A percentile compares a stretch with the other conserved stretches of the same genome.
Evolutionary conservation across 768 basidiomycete genomes (phyloP).

Genomic region (Sutorius australiensis): DNA sequence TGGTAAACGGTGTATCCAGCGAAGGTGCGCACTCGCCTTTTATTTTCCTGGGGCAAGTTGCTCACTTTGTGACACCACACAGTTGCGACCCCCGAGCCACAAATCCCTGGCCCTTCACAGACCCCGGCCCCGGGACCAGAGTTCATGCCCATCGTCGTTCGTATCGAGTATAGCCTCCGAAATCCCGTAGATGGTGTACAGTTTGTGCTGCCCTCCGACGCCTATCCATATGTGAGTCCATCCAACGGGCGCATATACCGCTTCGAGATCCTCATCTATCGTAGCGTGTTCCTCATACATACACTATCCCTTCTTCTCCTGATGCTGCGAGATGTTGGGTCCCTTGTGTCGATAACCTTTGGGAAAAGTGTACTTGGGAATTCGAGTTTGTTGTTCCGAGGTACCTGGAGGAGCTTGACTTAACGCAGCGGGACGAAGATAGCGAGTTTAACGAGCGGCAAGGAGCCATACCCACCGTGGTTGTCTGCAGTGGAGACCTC

Average conservation of each 20-base stretch:
- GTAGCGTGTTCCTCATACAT: conserved; percentile 91
- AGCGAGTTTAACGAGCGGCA: conserved; percentile 46
- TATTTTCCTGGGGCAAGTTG: background rate
- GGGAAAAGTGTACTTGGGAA: conserved; percentile 99
- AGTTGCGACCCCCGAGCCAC: conserved; percentile 83
- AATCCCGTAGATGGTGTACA: conserved; percentile 83
- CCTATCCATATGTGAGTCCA: conserved; percentile 76
- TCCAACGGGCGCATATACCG: conserved; percentile 1
- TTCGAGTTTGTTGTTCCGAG: conserved; percentile 93
- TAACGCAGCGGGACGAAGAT: conserved; percentile 34
- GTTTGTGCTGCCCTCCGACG: conserved; percentile 76
- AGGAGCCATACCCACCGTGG: conserved; percentile 73
- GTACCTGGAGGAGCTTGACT: conserved; percentile 58
- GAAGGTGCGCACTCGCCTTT: conserved; percentile 46
- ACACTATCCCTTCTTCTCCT: conserved; percentile 80
- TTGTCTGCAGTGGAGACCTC: conserved; percentile 91
- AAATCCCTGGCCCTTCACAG: conserved; percentile 51
- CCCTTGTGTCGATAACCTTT: conserved; percentile 91
- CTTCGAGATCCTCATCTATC: conserved; percentile 15
- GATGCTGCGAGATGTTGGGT: conserved; percentile 97
- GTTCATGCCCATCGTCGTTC: conserved; percentile 70
- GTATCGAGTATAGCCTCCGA: conserved; percentile 75
- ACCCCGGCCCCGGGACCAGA: conserved; percentile 47
- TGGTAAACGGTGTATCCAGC: conserved; percentile 42
- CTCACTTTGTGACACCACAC: conserved; percentile 6